These are phyloP conservation scores for Sphaerobolus stellatus DNA, from an alignment of 1,284 basidiomycete species.

Conservation along the genomic window DNA sequence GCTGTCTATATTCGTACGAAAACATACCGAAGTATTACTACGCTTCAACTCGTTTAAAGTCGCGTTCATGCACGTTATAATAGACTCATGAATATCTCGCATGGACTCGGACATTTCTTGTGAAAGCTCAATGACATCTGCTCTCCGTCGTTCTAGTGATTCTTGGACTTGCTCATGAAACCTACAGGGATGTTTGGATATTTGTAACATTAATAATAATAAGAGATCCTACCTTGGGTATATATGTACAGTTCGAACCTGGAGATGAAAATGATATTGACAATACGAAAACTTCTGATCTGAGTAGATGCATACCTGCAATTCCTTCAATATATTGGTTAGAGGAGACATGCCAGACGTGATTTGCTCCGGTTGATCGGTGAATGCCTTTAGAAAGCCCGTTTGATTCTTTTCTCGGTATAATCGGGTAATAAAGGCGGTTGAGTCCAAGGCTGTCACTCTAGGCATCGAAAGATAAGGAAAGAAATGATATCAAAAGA, in stretches of 20 bases:
- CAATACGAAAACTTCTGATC: not conserved
- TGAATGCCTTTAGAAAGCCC: slow-evolving; percentile 96
- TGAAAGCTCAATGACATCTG: slow-evolving; percentile 91
- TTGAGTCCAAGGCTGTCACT: slow-evolving; percentile 80
- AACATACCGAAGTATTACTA: slow-evolving; percentile 74
- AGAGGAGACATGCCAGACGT: slow-evolving; percentile 89
- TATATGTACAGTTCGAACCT: slow-evolving; percentile 73
- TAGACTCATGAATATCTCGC: slow-evolving; percentile 88
- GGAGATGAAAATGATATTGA: not conserved
- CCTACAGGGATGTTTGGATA: slow-evolving; percentile 39
- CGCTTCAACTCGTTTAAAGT: slow-evolving; percentile 91
- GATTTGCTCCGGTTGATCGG: slow-evolving; percentile 94
- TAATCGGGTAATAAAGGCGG: slow-evolving; percentile 88
- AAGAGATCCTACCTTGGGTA: slow-evolving; percentile 73
- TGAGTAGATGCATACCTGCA: slow-evolving; percentile 56
- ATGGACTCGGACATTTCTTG: slow-evolving; percentile 86
- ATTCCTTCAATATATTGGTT: slow-evolving; percentile 89
- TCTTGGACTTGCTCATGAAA: slow-evolving; percentile 88
- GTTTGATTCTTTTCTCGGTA: slow-evolving; percentile 84
- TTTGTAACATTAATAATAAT: not conserved
- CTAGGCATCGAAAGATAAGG: slow-evolving; percentile 40
- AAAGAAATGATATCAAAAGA: not conserved
- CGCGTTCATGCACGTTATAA: slow-evolving; percentile 92
- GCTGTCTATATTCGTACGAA: not conserved
- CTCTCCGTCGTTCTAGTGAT: slow-evolving; percentile 76